phyloP scores from a whole-genome alignment of 1,139 yeast genomes.

The Saccharomyces pastorianus region DNA sequence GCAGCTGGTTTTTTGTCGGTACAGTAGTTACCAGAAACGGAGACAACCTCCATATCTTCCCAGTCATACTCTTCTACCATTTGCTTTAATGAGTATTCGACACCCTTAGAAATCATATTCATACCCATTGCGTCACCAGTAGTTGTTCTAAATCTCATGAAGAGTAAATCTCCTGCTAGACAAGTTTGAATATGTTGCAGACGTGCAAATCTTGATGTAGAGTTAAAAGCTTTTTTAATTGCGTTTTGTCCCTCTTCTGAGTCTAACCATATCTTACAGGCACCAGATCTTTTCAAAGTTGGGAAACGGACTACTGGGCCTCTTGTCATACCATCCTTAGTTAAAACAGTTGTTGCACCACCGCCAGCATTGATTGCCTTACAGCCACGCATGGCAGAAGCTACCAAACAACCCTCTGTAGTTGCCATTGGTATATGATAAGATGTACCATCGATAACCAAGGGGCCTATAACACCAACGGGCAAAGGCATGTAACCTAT shows the following conservation, averaged over 20 bases:
- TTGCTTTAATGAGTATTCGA: constrained; percentile 71
- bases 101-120: constrained; percentile 99
- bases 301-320: constrained; percentile 96
- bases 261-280: constrained; percentile 91
- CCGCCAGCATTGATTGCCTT: constrained; percentile 97
- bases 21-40: constrained; percentile 96
- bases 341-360: constrained; percentile 84
- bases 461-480: constrained; percentile 96
- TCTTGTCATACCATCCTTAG: constrained; percentile 97
- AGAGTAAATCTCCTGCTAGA: constrained; percentile 86
- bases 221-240: constrained; percentile 85
- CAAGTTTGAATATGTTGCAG: constrained; percentile 87
- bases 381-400: constrained; percentile 98
- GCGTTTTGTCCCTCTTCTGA: constrained; percentile 83
- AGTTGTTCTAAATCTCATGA: constrained; percentile 87
- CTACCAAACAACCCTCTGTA: constrained; percentile 96
- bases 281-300: constrained; percentile 77
- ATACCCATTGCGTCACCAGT: constrained; percentile 99
- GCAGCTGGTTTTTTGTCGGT: constrained; percentile 97
- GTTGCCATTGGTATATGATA: constrained; percentile 98
- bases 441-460: constrained; percentile 78
- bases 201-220: constrained; percentile 95
- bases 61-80: constrained; percentile 89
- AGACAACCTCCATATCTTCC: constrained; percentile 85
- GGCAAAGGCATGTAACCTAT: constrained; percentile 95